Percentiles rank a stretch among this genome's conserved stretches.
phyloP scores from a whole-genome alignment of 306 rosid species.

The Alnus glutinosa region DNA sequence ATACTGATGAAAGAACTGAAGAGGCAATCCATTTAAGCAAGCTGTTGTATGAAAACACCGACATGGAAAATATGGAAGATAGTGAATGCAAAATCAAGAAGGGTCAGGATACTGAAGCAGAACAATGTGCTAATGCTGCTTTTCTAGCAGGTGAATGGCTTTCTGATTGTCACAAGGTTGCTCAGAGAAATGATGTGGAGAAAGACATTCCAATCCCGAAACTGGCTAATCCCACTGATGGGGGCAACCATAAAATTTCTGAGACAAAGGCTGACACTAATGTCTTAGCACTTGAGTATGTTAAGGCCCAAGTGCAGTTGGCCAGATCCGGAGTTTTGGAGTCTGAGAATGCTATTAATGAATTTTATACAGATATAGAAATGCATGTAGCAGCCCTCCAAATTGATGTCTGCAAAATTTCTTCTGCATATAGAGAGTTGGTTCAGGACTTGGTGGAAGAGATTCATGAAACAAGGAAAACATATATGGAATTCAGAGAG shows the following conservation, averaged over 20 bases:
- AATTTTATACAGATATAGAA: constrained; percentile 44
- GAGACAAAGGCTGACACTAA: constrained; percentile 33
- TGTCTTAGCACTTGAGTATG: constrained; percentile 43
- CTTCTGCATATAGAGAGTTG: constrained; percentile 42
- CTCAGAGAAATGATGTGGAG: constrained; percentile 30
- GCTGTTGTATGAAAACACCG: constrained; percentile 49
- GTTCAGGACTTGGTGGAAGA: constrained; percentile 46
- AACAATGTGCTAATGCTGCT: constrained; percentile 53
- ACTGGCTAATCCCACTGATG: constrained; percentile 32
- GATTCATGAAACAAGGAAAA: constrained; percentile 47
- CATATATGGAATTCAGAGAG: constrained; percentile 43
- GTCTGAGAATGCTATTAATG: constrained; percentile 43
- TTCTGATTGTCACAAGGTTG: constrained; percentile 40
- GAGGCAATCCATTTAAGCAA: constrained; percentile 42
- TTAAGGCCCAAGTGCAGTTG: constrained; percentile 41
- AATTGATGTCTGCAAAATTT: constrained; percentile 36
- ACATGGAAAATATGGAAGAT: constrained; percentile 42
- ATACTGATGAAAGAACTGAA: constrained; percentile 34
- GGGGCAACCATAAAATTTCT: constrained; percentile 29
- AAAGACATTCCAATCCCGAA: constrained; percentile 32
- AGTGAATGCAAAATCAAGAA: constrained; percentile 42
- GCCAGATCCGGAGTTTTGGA: constrained; percentile 44
- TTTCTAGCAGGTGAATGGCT: constrained; percentile 59
- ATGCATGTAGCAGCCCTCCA: constrained; percentile 33
- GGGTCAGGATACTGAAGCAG: constrained; percentile 48